These are phyloP conservation scores for Dendrobium chrysotoxum DNA, from an alignment of 106 monocot species.

Conservation along the genomic window DNA sequence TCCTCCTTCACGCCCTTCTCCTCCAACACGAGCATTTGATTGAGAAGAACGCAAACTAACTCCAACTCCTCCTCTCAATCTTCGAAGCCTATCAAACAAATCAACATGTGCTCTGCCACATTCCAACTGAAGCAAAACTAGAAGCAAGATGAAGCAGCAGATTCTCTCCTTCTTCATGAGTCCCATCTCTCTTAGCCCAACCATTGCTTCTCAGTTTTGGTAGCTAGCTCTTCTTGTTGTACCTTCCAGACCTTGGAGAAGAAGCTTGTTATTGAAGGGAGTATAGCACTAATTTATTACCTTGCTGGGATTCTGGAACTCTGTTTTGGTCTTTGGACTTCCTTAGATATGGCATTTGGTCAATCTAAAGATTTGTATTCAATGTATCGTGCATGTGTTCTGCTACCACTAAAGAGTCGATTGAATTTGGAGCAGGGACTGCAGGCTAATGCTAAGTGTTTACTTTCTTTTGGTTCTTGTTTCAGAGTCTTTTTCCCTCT, in stretches of 20 bases:
- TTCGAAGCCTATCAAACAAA: not conserved
- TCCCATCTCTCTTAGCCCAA: not conserved
- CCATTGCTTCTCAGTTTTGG: not conserved
- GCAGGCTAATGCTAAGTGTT: not conserved
- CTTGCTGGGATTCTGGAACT: not conserved
- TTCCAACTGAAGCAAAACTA: not conserved
- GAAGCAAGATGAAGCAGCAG: constrained; percentile 1
- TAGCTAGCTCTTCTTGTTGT: too few relatives aligned
- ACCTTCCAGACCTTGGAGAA: not conserved
- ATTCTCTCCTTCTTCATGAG: not conserved
- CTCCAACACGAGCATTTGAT: not conserved
- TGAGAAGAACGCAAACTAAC: not conserved
- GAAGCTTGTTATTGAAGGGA: not conserved
- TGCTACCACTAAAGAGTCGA: not conserved
- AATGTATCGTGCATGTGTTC: not conserved
- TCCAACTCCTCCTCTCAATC: not conserved
- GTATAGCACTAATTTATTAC: not conserved
- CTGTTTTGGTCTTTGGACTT: not conserved
- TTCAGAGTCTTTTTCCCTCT: not conserved
- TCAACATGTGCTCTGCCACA: not conserved
- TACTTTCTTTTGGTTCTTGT: not conserved
- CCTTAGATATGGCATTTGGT: not conserved
- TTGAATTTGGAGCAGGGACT: not conserved
- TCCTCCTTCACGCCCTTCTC: not conserved
- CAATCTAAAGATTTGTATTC: not conserved